A percentile compares a stretch with the other conserved stretches of the same genome.
Evolutionary conservation across 306 rosid genomes (phyloP).

Genomic region (Dryas octopetala): DNA sequence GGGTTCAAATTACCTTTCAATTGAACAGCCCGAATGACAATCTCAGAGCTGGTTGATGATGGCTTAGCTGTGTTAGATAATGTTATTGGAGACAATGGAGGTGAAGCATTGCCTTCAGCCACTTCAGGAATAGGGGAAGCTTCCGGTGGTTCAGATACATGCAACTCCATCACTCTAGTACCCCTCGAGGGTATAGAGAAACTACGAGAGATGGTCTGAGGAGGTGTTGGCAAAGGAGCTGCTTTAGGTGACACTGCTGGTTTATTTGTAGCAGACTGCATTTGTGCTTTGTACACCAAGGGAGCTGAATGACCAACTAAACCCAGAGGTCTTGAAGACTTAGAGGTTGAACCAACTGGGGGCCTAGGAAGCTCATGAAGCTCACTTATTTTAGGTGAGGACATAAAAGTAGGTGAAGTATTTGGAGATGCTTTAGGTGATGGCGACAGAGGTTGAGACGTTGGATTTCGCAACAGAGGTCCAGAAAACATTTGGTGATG

Average conservation of each 20-base stretch:
- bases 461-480: slow-evolving; percentile 66
- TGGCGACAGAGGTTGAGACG: slow-evolving; percentile 63
- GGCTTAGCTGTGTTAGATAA: slow-evolving; percentile 48
- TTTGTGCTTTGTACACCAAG: slow-evolving; percentile 60
- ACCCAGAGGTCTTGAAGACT: slow-evolving; percentile 53
- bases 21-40: slow-evolving; percentile 34
- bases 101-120: slow-evolving; percentile 47
- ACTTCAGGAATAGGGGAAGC: slow-evolving; percentile 40
- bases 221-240: slow-evolving; percentile 85
- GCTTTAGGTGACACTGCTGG: slow-evolving; percentile 48
- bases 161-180: slow-evolving; percentile 48
- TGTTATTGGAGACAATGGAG: slow-evolving; percentile 66
- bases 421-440: slow-evolving; percentile 69
- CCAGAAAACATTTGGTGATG: slow-evolving; percentile 75
- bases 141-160: slow-evolving; percentile 46
- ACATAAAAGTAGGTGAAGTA: slow-evolving; percentile 71
- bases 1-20: slow-evolving; percentile 54
- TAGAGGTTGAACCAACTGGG: slow-evolving; percentile 55
- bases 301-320: slow-evolving; percentile 83
- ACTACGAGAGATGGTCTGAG: slow-evolving; percentile 69
- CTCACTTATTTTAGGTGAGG: slow-evolving; percentile 91
- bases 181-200: slow-evolving; percentile 81
- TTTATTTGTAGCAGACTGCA: slow-evolving; percentile 46
- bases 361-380: slow-evolving; percentile 99
- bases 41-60: slow-evolving; percentile 42